phyloP scores from a whole-genome alignment of 257 asterid species.

The Ballota nigra region DNA sequence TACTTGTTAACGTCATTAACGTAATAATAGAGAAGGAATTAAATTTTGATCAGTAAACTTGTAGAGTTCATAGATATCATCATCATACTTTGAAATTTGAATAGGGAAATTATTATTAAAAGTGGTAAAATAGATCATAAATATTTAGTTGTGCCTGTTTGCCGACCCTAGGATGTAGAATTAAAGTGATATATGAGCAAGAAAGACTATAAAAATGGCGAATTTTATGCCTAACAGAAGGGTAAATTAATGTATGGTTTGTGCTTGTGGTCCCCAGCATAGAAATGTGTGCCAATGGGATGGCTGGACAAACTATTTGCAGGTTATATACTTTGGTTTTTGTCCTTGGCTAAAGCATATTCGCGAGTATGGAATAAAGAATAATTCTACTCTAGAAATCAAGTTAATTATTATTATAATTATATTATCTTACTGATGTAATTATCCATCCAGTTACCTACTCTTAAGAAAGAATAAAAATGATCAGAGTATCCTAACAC shows the following conservation, averaged over 20 bases:
- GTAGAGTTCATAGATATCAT: not conserved
- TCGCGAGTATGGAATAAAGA: constrained; percentile 16
- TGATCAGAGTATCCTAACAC: constrained; percentile 8
- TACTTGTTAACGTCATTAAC: not conserved
- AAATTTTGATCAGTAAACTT: not conserved
- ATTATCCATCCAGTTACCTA: constrained; percentile 14
- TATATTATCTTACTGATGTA: not conserved
- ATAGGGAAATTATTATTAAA: not conserved
- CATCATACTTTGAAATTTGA: not conserved
- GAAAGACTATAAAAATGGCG: not conserved
- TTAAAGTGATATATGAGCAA: not conserved
- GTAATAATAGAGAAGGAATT: not conserved
- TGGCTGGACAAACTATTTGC: constrained; percentile 20
- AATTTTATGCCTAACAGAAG: not conserved
- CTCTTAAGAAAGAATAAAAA: not conserved
- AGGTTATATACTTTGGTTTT: constrained; percentile 27
- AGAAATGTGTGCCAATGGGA: constrained; percentile 47
- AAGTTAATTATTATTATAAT: not conserved
- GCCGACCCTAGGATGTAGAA: constrained; percentile 17
- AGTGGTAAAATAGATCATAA: not conserved
- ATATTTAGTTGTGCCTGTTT: constrained; percentile 3
- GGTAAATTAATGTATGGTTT: not conserved
- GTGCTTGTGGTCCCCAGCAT: constrained; percentile 45
- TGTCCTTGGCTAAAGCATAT: not conserved
- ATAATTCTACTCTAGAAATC: constrained; percentile 12